These are phyloP conservation scores for Arthrinium phaeospermum DNA, from an alignment of 2,329 filamentous ascomycete species.

Conservation along the genomic window DNA sequence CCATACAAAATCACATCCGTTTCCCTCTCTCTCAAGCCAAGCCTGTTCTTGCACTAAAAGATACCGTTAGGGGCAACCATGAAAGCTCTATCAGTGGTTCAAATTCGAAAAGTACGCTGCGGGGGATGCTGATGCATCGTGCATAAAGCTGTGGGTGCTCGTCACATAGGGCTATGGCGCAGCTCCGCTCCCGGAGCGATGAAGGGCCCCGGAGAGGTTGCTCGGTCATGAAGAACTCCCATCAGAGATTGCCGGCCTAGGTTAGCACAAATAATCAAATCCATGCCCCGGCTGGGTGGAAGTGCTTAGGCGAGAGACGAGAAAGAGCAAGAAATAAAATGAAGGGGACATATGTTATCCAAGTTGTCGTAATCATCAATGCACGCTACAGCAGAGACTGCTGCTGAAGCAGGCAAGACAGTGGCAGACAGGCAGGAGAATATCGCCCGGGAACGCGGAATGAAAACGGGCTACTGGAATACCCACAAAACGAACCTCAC, in stretches of 20 bases:
- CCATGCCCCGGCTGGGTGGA: background rate
- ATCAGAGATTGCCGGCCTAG: too few relatives aligned
- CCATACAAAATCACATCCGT: background rate
- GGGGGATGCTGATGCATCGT: background rate
- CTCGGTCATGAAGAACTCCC: background rate
- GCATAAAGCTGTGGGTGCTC: background rate
- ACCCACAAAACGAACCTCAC: background rate
- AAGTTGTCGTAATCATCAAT: background rate
- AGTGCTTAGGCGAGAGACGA: background rate
- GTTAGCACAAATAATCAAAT: background rate
- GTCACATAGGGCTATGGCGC: background rate
- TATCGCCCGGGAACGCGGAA: background rate
- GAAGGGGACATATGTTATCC: background rate
- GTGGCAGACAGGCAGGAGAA: background rate
- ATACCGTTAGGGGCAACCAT: background rate
- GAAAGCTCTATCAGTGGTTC: background rate
- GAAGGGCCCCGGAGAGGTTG: background rate
- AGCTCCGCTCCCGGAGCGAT: background rate
- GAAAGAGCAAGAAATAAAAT: background rate
- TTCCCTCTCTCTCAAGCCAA: background rate
- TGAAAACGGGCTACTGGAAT: background rate
- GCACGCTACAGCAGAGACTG: background rate
- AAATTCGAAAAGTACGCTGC: conserved; percentile 12
- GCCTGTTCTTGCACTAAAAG: background rate
- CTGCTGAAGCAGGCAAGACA: background rate